Evolutionary conservation across 306 rosid genomes (phyloP).

Genomic region (Malus asiatica): DNA sequence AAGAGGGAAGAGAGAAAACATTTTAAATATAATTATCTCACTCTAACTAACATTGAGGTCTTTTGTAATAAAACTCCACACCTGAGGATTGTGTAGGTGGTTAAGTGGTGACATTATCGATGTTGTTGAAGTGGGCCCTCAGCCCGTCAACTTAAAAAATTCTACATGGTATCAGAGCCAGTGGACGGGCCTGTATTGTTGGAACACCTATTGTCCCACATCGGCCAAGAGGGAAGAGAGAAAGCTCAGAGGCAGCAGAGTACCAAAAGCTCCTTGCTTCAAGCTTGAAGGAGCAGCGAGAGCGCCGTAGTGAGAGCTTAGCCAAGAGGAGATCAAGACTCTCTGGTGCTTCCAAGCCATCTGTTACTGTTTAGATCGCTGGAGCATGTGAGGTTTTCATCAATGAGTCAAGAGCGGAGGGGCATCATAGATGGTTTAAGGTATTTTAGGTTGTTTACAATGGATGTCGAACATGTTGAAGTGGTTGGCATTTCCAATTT

Average conservation of each 20-base stretch:
- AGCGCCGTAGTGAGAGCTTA: conserved; percentile 44
- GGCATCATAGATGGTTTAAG: conserved; percentile 7
- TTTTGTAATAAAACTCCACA: too few relatives aligned
- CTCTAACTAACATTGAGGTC: too few relatives aligned
- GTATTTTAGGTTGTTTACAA: neutral
- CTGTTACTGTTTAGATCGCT: conserved; percentile 12
- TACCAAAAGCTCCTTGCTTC: conserved; percentile 40
- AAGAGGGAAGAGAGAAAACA: too few relatives aligned
- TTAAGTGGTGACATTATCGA: too few relatives aligned
- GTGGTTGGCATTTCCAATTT: neutral
- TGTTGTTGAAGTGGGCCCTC: too few relatives aligned
- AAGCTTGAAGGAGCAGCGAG: conserved; percentile 47
- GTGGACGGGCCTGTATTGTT: too few relatives aligned
- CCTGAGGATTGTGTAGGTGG: too few relatives aligned
- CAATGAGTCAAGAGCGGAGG: neutral
- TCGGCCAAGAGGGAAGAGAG: too few relatives aligned
- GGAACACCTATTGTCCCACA: too few relatives aligned
- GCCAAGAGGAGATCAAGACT: conserved; percentile 42
- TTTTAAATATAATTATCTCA: neutral
- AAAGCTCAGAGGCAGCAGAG: conserved; percentile 29
- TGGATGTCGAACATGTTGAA: neutral
- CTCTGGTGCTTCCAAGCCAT: conserved; percentile 29
- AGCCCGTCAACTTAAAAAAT: too few relatives aligned
- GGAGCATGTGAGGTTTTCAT: neutral
- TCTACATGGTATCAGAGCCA: too few relatives aligned